Base-by-base conservation (phyloP, 73 alveolate genomes). In the Paramecium sexaurelia region DNA sequence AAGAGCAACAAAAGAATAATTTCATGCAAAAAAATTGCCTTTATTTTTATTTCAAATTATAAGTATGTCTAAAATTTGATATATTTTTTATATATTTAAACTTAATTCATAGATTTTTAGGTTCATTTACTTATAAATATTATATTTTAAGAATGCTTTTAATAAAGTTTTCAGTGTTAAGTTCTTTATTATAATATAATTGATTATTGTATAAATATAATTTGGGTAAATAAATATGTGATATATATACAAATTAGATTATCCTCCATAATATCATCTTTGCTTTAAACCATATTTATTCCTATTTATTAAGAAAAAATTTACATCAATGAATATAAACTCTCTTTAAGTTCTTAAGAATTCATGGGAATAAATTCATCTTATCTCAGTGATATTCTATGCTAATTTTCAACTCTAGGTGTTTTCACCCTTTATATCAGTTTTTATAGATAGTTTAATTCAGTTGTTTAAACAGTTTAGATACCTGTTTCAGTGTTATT, bases 261-360 rank as follows among this genome's bases (percentile, higher is more conserved):
- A 7, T 51, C 29, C 4, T 51, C 32, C 13, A 8, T 51, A 61
- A 26, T 61, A 22, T 61, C 83, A 61, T 11, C 26, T 32, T 61
- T 61, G 6, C 26, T 61, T 29, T 13, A 61, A 5, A 32, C 83
- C 83, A 61, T 61, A 61, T 61, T 61, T 61, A 29, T 29, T 26
- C 83, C 83, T 61, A 26, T 0, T 5, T 22, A 61, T 61, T 61
- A 24, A 26, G 83, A 61, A 10, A 61, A 29, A 61, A 61, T 13
- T 29, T 61, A 61, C 83, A 61, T 61, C 43, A 61, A 61, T 11
- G 83, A 61, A 29, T 11, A 10, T 29, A 61, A 32, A 61, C 83
- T 61, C 45, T 26, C 45, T n/a, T 61, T 61, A 32, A 61, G 83
- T 29, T 61, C 39, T 61, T 61, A 29, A 61, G 83, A 61, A 61